Evolutionary conservation across 139 green algal species (phyloP).

Genomic region (Tetradesmus lagerheimii): DNA sequence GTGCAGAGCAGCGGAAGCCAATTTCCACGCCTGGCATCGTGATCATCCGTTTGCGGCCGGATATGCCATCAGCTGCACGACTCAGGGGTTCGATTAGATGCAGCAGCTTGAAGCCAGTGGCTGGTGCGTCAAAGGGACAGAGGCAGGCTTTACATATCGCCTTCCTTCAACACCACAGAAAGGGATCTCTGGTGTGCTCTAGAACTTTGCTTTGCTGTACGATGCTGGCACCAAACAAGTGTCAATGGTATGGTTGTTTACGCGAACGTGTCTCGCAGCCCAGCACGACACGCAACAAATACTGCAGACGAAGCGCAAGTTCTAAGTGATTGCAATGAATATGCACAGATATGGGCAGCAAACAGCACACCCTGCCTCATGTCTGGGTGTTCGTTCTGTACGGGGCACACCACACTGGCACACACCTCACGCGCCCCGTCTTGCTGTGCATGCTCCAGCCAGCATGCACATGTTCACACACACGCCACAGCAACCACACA

Average conservation of each 20-base stretch:
- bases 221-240: not conserved
- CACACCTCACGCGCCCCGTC: not conserved
- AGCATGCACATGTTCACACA: not conserved
- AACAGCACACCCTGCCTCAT: not conserved
- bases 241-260: not conserved
- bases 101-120: too few species aligned
- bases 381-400: not conserved
- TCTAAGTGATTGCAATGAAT: not conserved
- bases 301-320: not conserved
- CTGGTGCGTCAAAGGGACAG: not conserved
- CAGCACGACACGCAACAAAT: not conserved
- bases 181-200: not conserved
- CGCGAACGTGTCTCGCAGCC: not conserved
- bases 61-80: too few species aligned
- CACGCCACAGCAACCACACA: not conserved
- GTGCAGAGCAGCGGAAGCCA: too few species aligned
- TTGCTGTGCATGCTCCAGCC: not conserved
- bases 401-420: not conserved
- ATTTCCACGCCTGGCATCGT: too few species aligned
- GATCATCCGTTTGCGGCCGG: too few species aligned
- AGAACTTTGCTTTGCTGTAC: not conserved
- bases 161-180: not conserved
- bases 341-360: not conserved
- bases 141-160: not conserved
- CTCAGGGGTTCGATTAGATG: too few species aligned